Conservation (phyloP, 2,329 filamentous ascomycete genomes). For the Fusarium siculi region DNA sequence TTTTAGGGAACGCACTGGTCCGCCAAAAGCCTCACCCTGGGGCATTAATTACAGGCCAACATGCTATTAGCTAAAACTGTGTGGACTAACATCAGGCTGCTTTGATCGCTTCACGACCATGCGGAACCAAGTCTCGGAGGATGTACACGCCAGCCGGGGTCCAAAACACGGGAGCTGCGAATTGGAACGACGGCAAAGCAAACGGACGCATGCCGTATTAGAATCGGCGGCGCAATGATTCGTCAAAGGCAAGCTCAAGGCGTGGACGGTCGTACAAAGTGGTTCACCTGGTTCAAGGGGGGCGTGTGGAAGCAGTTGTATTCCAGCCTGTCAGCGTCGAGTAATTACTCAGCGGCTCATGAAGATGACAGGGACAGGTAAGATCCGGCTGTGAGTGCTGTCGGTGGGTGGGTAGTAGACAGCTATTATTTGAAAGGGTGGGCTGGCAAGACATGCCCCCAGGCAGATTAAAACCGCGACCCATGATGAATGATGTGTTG, state of each 20-base stretch:
- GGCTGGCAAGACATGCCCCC: conserved; percentile 26
- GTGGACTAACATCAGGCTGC: conserved; percentile 45
- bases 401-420: conserved; percentile 27
- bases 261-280: conserved; percentile 31
- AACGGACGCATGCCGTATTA: conserved; percentile 35
- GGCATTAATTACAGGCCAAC: conserved; percentile 34
- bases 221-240: conserved; percentile 41
- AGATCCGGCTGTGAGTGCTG: conserved; percentile 21
- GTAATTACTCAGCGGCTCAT: conserved; percentile 50
- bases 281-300: conserved; percentile 36
- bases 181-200: conserved; percentile 38
- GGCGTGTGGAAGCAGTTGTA: conserved; percentile 37
- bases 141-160: conserved; percentile 29
- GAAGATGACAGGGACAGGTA: conserved; percentile 35
- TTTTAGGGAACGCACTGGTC: conserved; percentile 41
- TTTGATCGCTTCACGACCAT: conserved; percentile 37
- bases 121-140: conserved; percentile 36
- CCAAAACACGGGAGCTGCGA: conserved; percentile 34
- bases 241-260: conserved; percentile 27
- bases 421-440: conserved; percentile 15
- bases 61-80: conserved; percentile 42
- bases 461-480: conserved; percentile 10
- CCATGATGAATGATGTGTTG: conserved; percentile 27
- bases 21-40: conserved; percentile 39
- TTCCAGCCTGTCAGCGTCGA: conserved; percentile 48